A percentile compares a stretch with the other conserved stretches of the same genome.
Conservation (phyloP, 768 basidiomycete species). For the Mycena sanguinolenta region DNA sequence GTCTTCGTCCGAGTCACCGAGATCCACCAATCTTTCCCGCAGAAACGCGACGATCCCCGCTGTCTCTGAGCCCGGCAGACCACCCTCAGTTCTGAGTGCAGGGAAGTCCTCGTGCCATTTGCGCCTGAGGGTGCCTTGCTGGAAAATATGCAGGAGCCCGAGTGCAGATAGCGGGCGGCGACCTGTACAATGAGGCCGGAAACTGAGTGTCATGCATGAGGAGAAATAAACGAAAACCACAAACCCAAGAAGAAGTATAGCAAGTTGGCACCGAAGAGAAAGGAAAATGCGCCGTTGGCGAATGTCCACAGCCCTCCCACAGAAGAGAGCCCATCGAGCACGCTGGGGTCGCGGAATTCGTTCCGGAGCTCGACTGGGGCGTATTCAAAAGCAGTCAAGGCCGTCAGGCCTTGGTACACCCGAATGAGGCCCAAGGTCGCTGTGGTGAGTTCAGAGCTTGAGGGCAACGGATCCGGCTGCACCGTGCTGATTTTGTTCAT, state of each 20-base stretch:
- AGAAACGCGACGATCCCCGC: too few species aligned
- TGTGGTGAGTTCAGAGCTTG: background rate
- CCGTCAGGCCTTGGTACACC: background rate
- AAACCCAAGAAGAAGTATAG: slow-evolving; percentile 2
- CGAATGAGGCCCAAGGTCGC: background rate
- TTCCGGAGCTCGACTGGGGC: background rate
- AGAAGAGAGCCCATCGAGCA: background rate
- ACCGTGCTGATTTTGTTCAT: background rate
- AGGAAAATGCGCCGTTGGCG: background rate
- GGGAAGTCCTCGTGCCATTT: too few species aligned
- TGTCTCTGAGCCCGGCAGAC: too few species aligned
- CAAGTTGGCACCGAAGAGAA: background rate
- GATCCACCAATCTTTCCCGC: too few species aligned
- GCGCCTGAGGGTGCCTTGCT: background rate
- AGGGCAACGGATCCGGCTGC: background rate
- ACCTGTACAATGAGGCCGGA: background rate
- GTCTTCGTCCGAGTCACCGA: too few species aligned
- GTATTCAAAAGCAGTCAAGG: background rate
- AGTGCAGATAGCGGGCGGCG: background rate
- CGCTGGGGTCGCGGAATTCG: background rate
- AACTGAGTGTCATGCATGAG: too few species aligned
- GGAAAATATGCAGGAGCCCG: background rate
- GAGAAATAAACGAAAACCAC: background rate
- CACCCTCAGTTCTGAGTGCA: too few species aligned
- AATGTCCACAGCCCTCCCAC: background rate